phyloP scores from a whole-genome alignment of 1,139 yeast species.

The Yamadazyma dushanensis region DNA sequence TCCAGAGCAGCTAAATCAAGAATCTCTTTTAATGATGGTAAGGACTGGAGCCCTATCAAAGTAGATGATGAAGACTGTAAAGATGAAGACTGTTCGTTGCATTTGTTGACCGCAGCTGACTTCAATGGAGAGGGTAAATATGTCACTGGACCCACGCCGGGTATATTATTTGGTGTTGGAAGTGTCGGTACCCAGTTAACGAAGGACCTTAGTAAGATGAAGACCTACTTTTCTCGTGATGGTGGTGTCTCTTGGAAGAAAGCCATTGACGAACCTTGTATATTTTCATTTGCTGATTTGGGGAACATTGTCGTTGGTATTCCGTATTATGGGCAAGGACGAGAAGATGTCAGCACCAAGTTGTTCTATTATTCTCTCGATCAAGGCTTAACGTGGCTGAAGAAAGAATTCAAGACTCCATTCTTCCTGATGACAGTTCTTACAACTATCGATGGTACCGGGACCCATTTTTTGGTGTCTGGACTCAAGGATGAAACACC shows the following conservation, averaged over 20 bases:
- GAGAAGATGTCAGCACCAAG: slow-evolving; percentile 19
- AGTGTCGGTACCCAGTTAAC: slow-evolving; percentile 40
- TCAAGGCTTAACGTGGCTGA: slow-evolving; percentile 70
- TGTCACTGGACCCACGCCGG: slow-evolving; percentile 71
- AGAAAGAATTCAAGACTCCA: slow-evolving; percentile 46
- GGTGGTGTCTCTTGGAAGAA: slow-evolving; percentile 74
- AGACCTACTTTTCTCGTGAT: slow-evolving; percentile 70
- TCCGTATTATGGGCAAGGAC: slow-evolving; percentile 30
- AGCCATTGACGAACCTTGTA: slow-evolving; percentile 54
- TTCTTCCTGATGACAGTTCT: slow-evolving; percentile 48
- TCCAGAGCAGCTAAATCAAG: slow-evolving; percentile 20
- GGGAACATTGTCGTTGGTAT: slow-evolving; percentile 75
- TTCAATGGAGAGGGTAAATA: slow-evolving; percentile 56
- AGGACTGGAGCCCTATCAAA: slow-evolving; percentile 56
- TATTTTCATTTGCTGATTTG: slow-evolving; percentile 72
- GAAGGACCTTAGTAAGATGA: slow-evolving; percentile 25
- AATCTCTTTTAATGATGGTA: slow-evolving; percentile 66
- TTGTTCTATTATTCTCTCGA: slow-evolving; percentile 64
- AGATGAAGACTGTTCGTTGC: slow-evolving; percentile 54
- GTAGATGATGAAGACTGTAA: slow-evolving; percentile 46
- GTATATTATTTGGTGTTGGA: slow-evolving; percentile 65
- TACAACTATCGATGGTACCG: slow-evolving; percentile 75
- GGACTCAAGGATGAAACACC: slow-evolving; percentile 39
- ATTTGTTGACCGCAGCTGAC: slow-evolving; percentile 51
- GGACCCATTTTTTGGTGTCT: slow-evolving; percentile 56